Conservation (phyloP, 2,329 filamentous ascomycete species). For the Ophiostoma tasmaniense region DNA sequence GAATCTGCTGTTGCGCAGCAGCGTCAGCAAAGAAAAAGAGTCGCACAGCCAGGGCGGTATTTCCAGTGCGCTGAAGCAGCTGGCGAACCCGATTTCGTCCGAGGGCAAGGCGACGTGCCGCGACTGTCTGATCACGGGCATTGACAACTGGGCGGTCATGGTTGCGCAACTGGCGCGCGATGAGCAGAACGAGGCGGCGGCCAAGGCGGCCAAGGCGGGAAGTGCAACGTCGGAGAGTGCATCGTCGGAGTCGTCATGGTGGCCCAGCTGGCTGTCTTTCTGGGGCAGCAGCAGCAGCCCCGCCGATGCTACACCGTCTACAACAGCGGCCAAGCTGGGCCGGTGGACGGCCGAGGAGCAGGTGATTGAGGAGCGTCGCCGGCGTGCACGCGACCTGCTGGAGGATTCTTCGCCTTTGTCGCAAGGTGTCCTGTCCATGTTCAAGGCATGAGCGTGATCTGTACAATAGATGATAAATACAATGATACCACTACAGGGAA, state of each 20-base stretch:
- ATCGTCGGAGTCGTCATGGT: constrained; percentile 18
- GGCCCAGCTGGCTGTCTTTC: constrained; percentile 33
- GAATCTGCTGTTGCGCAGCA: constrained; percentile 31
- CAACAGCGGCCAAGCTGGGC: constrained; percentile 25
- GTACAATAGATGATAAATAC: neutral
- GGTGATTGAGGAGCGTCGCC: constrained; percentile 44
- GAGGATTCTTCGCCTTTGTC: constrained; percentile 38
- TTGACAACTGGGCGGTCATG: constrained; percentile 80
- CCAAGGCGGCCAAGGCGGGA: neutral
- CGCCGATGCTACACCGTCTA: constrained; percentile 19
- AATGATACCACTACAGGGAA: neutral
- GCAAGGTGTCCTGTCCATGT: constrained; percentile 13
- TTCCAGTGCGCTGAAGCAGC: neutral
- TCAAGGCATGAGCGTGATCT: constrained; percentile 11
- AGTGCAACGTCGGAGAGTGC: neutral
- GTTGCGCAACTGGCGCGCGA: constrained; percentile 54
- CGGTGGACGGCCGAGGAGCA: constrained; percentile 48
- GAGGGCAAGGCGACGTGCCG: constrained; percentile 55
- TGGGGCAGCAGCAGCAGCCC: constrained; percentile 29
- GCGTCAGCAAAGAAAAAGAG: constrained; percentile 2
- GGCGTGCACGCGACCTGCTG: constrained; percentile 43
- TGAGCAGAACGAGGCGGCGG: constrained; percentile 26
- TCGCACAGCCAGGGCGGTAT: neutral
- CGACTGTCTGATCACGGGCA: constrained; percentile 66
- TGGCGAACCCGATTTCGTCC: neutral